Percentiles rank a stretch among this genome's conserved stretches.
These are phyloP conservation scores for Conticribra weissflogii DNA, from an alignment of 108 stramenopile species.

Conservation along the genomic window DNA sequence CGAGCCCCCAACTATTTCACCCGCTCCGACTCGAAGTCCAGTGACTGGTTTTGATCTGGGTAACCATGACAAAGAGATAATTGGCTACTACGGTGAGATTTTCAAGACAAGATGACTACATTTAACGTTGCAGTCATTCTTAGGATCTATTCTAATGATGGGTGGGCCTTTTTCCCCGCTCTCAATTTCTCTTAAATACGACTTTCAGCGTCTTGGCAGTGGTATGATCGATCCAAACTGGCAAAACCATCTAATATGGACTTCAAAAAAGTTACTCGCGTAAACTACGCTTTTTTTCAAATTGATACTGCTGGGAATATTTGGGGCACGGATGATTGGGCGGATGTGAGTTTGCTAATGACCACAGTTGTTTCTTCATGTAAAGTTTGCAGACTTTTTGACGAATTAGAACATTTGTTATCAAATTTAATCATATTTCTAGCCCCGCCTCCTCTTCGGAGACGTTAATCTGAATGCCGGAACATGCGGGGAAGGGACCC, in stretches of 20 bases:
- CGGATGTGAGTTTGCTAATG: neutral
- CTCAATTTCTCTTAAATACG: neutral
- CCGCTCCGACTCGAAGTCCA: slow-evolving; percentile 8
- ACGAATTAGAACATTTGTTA: too few species aligned
- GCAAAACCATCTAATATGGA: slow-evolving; percentile 41
- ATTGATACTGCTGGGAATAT: slow-evolving; percentile 29
- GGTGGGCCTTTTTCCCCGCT: neutral
- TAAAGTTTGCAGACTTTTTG: too few species aligned
- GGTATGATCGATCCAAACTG: slow-evolving; percentile 44
- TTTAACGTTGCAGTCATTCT: neutral
- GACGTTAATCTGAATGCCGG: slow-evolving; percentile 8
- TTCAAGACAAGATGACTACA: too few species aligned
- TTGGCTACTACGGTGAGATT: slow-evolving; percentile 30
- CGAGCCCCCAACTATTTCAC: slow-evolving; percentile 13
- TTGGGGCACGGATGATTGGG: slow-evolving; percentile 41
- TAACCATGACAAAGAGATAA: slow-evolving; percentile 30
- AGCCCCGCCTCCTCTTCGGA: slow-evolving; percentile 19
- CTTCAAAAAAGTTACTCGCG: slow-evolving; percentile 40
- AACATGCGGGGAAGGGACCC: slow-evolving; percentile 5
- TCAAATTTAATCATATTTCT: too few species aligned
- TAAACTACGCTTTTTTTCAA: slow-evolving; percentile 48
- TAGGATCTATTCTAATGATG: neutral
- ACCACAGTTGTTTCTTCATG: neutral
- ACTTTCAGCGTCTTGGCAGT: too few species aligned
- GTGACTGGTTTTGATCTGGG: slow-evolving; percentile 5